Evolutionary conservation across 75 land plant genomes (phyloP), one percentile per base, ranked within the genome.

Genomic region (Isoetes taiwanensis): DNA sequence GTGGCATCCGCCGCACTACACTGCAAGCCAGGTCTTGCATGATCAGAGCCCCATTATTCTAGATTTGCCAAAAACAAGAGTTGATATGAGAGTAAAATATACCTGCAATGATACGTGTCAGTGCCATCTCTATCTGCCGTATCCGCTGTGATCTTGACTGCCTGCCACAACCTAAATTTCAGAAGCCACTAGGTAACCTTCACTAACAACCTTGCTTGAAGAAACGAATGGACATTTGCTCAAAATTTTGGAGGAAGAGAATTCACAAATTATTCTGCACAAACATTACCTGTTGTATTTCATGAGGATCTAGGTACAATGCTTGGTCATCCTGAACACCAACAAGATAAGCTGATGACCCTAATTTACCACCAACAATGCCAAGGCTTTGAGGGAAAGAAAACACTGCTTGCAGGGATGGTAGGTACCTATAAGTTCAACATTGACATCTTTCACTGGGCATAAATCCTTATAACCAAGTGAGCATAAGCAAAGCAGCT

Each of bases 321-420:
- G 90, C 96, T 20, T 84, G 87, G 30, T 82, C 90, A 76, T 84
- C 99, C 71, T 94, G 99, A 19, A 85, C 83, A 26, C 99, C 99
- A 52, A 80, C 71, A 39, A 94, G 72, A 63, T 90, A 94, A 8
- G 95, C 83, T 42, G 99, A 94, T n/a, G 82, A 78, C 31, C 90
- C 90, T 59, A 86, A 90, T 77, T 78, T 88, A 32, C 99, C 99
- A 64, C 99, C 99, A 64, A 77, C 56, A 32, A 94, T 84, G 9
- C 99, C 99, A 68, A 89, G 81, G 56, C 96, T 82, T 65, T 94
- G 99, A 10, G 96, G 99, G 55, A 94, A 94, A 20, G 75, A 73
- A 63, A 88, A 88, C 31, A 96, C 88, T 41, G 72, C 76, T 41
- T 56, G 52, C 67, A 94, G 64, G 0, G 80, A 72, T 23, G 99